Evolutionary conservation across 345 rosid species (phyloP), one percentile per base, ranked within the genome.

Genomic region (Xanthoceras sorbifolium): DNA sequence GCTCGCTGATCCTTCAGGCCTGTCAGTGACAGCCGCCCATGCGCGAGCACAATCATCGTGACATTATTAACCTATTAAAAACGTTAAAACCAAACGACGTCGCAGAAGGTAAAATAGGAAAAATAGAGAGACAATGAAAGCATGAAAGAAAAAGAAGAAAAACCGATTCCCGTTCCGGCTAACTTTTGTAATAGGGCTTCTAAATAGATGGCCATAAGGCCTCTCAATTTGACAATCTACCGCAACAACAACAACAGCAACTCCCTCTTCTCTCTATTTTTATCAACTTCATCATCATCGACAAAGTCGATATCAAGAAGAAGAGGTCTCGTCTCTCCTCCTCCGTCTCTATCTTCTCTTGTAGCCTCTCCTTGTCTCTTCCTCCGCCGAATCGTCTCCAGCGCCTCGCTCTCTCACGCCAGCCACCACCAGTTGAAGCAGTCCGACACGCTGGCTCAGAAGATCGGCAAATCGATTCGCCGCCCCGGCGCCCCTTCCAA

Each of bases 401-500:
- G 75, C 81, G 78, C 80, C 15, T 69, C 83, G 6, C 80, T 81
- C 67, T 73, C 77, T 71, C 87, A 48, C 42, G 72, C 59, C 14
- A 81, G 62, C 0, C 82, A 69, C 4, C 71, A 42, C 23, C 69
- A 61, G 15, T 75, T 75, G 14, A 82, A 81, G 71, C 77, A 82
- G 54, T 59, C 72, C 36, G 94, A 87, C 83, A 91, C 86, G 86
- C 90, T 93, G 98, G 98, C 98, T 76, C 97, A 96, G 90, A 96
- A 93, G 89, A 93, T 96, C 82, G 99, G 95, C 0, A 93, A 93
- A 88, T 89, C 99, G 42, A 75, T 88, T 82, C 88, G 98, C 82
- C 95, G 94, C 77, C 90, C 98, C 40, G 99, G 99, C 81, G 94
- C 94, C 23, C 90, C 99, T 63, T 96, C 98, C 71, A 92, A 90